Conservation (phyloP, 108 stramenopile species). For the Cylindrotheca fusiformis region DNA sequence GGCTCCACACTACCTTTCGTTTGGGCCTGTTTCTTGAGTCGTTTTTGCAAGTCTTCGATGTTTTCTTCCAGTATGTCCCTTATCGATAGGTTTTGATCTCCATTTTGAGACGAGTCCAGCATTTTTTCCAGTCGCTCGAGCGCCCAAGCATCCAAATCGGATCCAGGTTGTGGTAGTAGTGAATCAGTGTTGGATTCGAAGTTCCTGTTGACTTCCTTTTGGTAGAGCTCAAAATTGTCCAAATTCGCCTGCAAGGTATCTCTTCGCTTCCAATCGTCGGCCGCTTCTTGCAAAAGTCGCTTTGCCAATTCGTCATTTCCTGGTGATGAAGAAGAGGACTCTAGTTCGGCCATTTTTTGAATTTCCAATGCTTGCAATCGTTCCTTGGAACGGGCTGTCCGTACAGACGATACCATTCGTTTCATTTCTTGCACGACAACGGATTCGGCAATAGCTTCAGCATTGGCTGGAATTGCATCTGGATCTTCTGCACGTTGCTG, state of each 20-base stretch:
- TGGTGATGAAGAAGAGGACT: constrained; percentile 9
- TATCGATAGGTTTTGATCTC: constrained; percentile 18
- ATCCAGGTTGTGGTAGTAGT: not conserved
- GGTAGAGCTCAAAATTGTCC: constrained; percentile 26
- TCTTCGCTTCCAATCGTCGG: constrained; percentile 28
- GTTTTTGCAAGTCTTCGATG: constrained; percentile 47
- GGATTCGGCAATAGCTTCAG: constrained; percentile 24
- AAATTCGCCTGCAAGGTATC: constrained; percentile 16
- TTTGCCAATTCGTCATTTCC: constrained; percentile 11
- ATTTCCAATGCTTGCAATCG: constrained; percentile 28
- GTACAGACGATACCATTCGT: constrained; percentile 22
- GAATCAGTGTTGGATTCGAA: not conserved
- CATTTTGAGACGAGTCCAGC: constrained; percentile 22
- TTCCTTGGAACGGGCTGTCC: constrained; percentile 21
- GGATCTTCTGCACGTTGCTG: constrained; percentile 27
- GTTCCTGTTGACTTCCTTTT: not conserved
- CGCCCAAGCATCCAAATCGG: constrained; percentile 40
- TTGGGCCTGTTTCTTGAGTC: constrained; percentile 47
- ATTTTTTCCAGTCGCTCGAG: constrained; percentile 41
- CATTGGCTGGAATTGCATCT: constrained; percentile 28
- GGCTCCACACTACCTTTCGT: constrained; percentile 42
- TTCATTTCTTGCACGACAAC: constrained; percentile 43
- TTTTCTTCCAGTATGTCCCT: constrained; percentile 51
- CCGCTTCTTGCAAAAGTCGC: constrained; percentile 28
- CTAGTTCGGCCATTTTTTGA: constrained; percentile 14